Evolutionary conservation across 768 basidiomycete genomes (phyloP), one percentile per base, ranked within the genome.

Genomic region (Pluteus cervinus): DNA sequence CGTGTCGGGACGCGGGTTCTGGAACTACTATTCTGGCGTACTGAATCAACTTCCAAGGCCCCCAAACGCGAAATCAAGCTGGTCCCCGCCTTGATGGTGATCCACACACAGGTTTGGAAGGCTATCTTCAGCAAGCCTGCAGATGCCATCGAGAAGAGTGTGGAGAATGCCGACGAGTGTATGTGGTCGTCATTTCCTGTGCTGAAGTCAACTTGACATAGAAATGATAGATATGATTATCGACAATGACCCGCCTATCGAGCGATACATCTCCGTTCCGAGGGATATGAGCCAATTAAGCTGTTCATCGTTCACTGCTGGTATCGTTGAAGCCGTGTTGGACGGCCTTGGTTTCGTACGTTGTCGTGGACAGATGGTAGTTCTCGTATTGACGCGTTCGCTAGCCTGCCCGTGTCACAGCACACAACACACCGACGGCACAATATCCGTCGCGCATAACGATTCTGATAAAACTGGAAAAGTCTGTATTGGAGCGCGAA

Each of bases 81-180:
- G 48, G 72, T 98, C 12, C 88, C 91, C 4, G 85, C 87, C 3
- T 73, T 99, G 38, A 90, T 93, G 81, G 83, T 81, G 53, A 80
- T 99, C 36, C 94, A 97, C 51, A 92, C 90, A 1, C 89, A 94
- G 49, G 81, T 98, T 17, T 99, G 94, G 85, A 80, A 82, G 40
- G 86, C 91, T 21, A 84, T 93, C 12, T 99, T 94, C 52, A 91
- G 91, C 7, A 87, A 83, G 56, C 73, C 90, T 7, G 96, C 96
- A 15, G 94, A 97, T 55, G 90, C 86, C 2, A 79, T 99, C 39
- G 93, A 99, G 61, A 86, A 90, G 65, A 92, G 89, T 47, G 89
- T 97, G 0, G 92, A 96, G 58, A 90, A 94, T 42, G 82, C 87
- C 14, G 94, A 98, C 55, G 96, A 99, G 70, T 99, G 91, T 82